Conservation (phyloP, 2,329 filamentous ascomycete genomes). For the Fusarium chlamydosporum region DNA sequence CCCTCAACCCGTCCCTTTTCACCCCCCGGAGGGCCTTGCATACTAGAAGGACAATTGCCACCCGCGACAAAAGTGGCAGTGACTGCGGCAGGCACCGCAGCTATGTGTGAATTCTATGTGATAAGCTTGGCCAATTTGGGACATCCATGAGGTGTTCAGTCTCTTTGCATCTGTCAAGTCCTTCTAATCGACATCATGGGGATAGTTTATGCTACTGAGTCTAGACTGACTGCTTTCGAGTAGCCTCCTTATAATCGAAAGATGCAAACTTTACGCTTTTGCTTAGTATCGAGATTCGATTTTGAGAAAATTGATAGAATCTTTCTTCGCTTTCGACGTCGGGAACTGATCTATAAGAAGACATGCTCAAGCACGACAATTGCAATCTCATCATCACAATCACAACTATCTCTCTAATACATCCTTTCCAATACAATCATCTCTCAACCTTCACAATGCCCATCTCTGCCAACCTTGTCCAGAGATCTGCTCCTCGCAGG, state of each 20-base stretch:
- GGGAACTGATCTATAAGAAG: slow-evolving; percentile 24
- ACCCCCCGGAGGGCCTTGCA: neutral
- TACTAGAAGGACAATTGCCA: neutral
- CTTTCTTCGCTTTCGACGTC: neutral
- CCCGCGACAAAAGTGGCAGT: neutral
- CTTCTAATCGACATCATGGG: neutral
- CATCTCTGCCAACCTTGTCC: slow-evolving; percentile 12
- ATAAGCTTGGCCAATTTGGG: neutral
- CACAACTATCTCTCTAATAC: slow-evolving; percentile 7
- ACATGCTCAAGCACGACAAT: neutral
- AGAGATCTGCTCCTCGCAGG: slow-evolving; percentile 14
- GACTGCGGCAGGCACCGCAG: slow-evolving; percentile 20
- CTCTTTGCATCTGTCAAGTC: neutral
- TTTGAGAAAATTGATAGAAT: neutral
- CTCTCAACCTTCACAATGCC: slow-evolving; percentile 11
- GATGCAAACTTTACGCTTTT: neutral
- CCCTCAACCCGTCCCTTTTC: neutral
- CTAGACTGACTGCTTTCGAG: neutral
- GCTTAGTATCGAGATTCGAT: neutral
- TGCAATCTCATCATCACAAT: slow-evolving; percentile 12
- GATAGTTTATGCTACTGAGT: neutral
- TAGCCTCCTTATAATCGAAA: neutral
- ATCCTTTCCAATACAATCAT: neutral
- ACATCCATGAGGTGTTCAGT: too few species aligned
- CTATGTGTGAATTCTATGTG: neutral